Evolutionary conservation across 1,284 basidiomycete genomes (phyloP).

Genomic region (Ganoderma meredithae): DNA sequence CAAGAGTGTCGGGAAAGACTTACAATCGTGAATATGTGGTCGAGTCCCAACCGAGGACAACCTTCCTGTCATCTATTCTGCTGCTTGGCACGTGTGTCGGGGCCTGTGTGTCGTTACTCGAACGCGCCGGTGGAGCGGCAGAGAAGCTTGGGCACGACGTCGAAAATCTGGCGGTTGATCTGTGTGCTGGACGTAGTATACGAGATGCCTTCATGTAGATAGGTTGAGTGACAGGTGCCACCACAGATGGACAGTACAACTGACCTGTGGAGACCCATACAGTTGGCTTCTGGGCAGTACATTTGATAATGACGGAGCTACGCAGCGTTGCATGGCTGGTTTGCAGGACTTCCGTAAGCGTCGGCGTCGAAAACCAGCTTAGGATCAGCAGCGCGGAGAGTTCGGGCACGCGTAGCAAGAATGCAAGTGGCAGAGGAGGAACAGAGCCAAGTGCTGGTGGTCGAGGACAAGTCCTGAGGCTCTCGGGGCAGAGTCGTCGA

Average conservation of each 20-base stretch:
- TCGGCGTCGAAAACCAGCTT: not conserved
- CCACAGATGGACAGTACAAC: not conserved
- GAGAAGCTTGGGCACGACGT: conserved; percentile 5
- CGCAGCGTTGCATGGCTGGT: not conserved
- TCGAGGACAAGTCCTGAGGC: not conserved
- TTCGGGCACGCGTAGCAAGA: not conserved
- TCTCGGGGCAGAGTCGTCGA: not conserved
- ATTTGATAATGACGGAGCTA: not conserved
- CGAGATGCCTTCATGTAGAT: not conserved
- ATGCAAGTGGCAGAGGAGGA: too few relatives aligned
- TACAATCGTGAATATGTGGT: conserved; percentile 76
- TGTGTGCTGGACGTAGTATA: not conserved
- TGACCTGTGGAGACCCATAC: not conserved
- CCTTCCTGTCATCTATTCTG: conserved; percentile 62
- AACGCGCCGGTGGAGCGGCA: not conserved
- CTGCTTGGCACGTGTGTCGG: conserved; percentile 59
- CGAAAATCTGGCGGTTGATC: not conserved
- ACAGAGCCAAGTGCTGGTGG: not conserved
- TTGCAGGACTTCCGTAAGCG: not conserved
- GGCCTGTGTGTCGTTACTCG: not conserved
- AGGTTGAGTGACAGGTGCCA: not conserved
- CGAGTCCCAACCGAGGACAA: conserved; percentile 74
- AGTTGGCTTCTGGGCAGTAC: not conserved
- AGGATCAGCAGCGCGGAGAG: not conserved
- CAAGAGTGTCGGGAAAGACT: conserved; percentile 37